Base-by-base conservation (phyloP, 805 yeast genomes). In the Jamesozyma lodderae region DNA sequence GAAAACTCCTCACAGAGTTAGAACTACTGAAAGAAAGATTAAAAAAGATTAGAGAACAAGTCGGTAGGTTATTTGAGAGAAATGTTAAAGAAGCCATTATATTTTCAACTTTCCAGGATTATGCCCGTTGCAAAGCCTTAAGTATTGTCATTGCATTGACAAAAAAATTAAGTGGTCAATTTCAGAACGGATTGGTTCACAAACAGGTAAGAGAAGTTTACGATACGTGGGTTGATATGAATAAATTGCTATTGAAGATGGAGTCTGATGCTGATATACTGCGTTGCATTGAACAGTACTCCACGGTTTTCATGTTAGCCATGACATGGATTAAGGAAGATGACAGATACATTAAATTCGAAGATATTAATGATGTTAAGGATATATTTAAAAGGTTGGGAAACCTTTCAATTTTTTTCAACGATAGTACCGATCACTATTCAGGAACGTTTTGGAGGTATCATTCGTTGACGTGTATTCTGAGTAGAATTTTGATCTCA, bases 1-100 rank as follows among this genome's bases (percentile, higher is more conserved):
- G 34, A 7, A 60, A 57, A 25, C 35, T 57, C 4, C 43, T 48
- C n/a, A 42, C 45, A 3, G 42, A 48, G 25, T 26, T 52, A 1
- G 45, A 47, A n/a, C 7, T 20, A 2, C 37, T 46, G 4, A 37
- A 41, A 13, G 15, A 22, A 10, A 42, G 44, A 26, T 36, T 52
- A n/a, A 46, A 48, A 13, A 40, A 41, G 11, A 33, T 55, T 11
- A 41, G 48, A 17, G 27, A 36, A 4, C 58, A 54, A 26, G 41
- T 49, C 8, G 38, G 31, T 18, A 42, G 25, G 32, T 31, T 54
- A 20, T 43, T 46, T 32, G 47, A 47, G 17, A 42, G 41, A 22
- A 49, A 45, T n/a, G 29, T 23, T 17, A 29, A 36, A 6, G 23
- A 35, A 15, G 21, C 32, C 6, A n/a, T n/a, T n/a, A n/a, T n/a